Evolutionary conservation across 2,329 filamentous ascomycete genomes (phyloP).

Genomic region (Sclerotinia spermophila): DNA sequence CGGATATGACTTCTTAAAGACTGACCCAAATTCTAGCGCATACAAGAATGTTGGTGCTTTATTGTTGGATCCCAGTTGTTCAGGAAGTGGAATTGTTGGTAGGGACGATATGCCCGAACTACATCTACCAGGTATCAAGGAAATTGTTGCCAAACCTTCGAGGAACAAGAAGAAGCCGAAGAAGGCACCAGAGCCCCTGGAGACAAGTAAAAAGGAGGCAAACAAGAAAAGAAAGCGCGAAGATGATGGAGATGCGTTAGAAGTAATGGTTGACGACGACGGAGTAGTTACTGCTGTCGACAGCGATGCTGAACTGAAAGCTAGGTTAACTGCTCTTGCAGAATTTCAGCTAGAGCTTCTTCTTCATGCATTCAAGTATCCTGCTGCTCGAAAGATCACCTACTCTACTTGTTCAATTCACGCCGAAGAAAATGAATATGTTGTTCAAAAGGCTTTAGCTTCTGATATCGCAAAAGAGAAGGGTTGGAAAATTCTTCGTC

Average conservation of each 20-base stretch:
- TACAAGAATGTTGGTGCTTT: constrained; percentile 74
- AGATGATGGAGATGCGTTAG: constrained; percentile 30
- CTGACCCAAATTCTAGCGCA: constrained; percentile 59
- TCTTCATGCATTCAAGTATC: constrained; percentile 79
- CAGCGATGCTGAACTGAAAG: constrained; percentile 54
- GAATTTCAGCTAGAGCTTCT: constrained; percentile 79
- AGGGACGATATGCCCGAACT: constrained; percentile 73
- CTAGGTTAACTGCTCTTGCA: constrained; percentile 69
- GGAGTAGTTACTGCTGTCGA: constrained; percentile 50
- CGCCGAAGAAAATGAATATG: constrained; percentile 80
- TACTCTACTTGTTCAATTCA: constrained; percentile 95
- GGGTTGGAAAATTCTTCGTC: constrained; percentile 74
- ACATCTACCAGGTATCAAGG: constrained; percentile 48
- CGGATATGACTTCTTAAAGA: constrained; percentile 77
- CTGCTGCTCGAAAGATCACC: constrained; percentile 69
- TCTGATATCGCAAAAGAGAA: constrained; percentile 61
- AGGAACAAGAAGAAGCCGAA: constrained; percentile 32
- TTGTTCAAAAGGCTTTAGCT: constrained; percentile 68
- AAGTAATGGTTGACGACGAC: constrained; percentile 51
- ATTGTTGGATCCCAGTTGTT: constrained; percentile 90
- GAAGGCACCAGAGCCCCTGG: constrained; percentile 25
- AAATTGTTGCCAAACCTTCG: constrained; percentile 29
- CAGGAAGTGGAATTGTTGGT: constrained; percentile 89
- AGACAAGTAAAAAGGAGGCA: constrained; percentile 31
- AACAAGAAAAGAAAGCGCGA: constrained; percentile 34